Evolutionary conservation across 129 eudicot genomes (phyloP).

Genomic region (Heracleum sosnowskyi): DNA sequence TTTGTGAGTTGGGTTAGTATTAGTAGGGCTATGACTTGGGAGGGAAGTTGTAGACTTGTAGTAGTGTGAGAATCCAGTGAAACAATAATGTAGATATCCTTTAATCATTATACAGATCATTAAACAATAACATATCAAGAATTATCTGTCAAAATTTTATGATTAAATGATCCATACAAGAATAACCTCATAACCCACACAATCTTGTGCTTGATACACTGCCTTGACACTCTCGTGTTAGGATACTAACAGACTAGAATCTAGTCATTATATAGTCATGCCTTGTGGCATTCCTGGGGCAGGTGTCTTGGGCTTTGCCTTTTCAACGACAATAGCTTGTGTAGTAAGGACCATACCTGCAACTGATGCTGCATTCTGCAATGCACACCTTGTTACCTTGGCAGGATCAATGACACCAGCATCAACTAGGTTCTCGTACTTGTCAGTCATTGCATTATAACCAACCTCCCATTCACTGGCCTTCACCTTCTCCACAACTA

Average conservation of each 20-base stretch:
- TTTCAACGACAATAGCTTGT: conserved; percentile 74
- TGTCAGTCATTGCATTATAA: conserved; percentile 76
- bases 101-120: not conserved
- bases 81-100: not conserved
- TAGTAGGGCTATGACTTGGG: too few species aligned
- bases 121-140: not conserved
- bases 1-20: too few species aligned
- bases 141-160: conserved; percentile 1
- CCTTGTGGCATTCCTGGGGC: conserved; percentile 36
- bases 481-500: conserved; percentile 71
- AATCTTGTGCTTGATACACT: not conserved
- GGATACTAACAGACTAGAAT: not conserved
- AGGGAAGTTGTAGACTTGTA: too few species aligned
- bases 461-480: conserved; percentile 69
- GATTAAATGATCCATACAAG: not conserved
- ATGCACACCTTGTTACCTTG: conserved; percentile 70
- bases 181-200: not conserved
- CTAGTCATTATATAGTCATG: conserved; percentile 18
- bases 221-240: not conserved
- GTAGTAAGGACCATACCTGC: conserved; percentile 84
- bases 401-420: conserved; percentile 81
- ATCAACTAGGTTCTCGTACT: conserved; percentile 59
- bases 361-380: conserved; percentile 80
- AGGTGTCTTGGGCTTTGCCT: conserved; percentile 45
- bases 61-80: too few species aligned